Evolutionary conservation across 352 stramenopile genomes (phyloP).

Genomic region (Ophiocytium majus): DNA sequence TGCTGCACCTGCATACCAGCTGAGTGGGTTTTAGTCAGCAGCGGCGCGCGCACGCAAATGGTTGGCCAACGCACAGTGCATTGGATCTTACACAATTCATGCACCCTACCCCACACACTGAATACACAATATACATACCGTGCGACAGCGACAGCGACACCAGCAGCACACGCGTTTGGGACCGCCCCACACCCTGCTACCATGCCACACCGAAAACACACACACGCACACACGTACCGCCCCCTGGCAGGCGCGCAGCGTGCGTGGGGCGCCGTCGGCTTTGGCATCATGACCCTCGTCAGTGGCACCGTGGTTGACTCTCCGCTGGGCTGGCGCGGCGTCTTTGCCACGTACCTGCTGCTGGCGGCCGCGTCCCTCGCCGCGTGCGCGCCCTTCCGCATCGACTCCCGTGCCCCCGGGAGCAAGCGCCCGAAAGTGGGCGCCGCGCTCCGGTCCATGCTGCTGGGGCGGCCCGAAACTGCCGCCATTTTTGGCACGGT

Average conservation of each 20-base stretch:
- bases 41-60: too few relatives aligned
- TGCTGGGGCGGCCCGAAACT: constrained; percentile 18
- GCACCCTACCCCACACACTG: too few relatives aligned
- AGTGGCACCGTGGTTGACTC: background rate
- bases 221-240: too few relatives aligned
- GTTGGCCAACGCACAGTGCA: too few relatives aligned
- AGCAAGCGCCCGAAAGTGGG: background rate
- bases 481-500: constrained; percentile 31
- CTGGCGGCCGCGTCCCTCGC: background rate
- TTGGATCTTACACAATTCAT: too few relatives aligned
- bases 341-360: background rate
- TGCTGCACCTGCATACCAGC: too few relatives aligned
- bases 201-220: too few relatives aligned
- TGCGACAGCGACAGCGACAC: too few relatives aligned
- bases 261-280: constrained; percentile 15
- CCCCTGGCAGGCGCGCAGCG: background rate
- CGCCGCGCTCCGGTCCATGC: background rate
- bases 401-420: background rate
- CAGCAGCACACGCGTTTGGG: too few relatives aligned
- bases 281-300: background rate
- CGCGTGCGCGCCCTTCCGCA: background rate
- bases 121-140: too few relatives aligned
- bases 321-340: background rate
- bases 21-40: too few relatives aligned
- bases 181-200: too few relatives aligned